Evolutionary conservation across 352 stramenopile genomes (phyloP), one percentile per base, ranked within the genome.

Genomic region (Phytopythium helicoides): DNA sequence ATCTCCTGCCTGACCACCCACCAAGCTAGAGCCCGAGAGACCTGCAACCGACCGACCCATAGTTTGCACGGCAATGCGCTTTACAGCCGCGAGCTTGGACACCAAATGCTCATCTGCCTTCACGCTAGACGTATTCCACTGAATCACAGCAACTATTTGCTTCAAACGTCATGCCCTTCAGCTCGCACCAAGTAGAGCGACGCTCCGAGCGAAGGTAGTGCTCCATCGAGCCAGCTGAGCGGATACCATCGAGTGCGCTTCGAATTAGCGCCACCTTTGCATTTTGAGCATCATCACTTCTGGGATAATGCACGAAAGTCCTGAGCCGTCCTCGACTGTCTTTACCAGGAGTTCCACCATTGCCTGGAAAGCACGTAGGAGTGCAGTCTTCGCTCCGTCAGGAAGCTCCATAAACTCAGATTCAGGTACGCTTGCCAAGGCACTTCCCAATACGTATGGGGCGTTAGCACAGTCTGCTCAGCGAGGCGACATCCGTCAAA

Each of bases 61-160:
- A 56, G 63, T 78, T 41, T 85, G 60, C 25, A 81, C 63, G 25
- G 73, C 66, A 7, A 78, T 50, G 40, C 54, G 46, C 51, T 80
- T 77, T 36, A 81, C 49, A 9, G 42, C 57, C 31, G 53, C 36
- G 21, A 85, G 46, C 49, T 80, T 85, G 1, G 62, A 50, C 38
- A 53, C 61, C n/a, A 85, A 45, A 36, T 69, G 58, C 6, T 78
- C 71, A 50, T 81, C 73, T 10, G 70, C 64, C 41, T 71, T 66
- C 21, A 76, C 59, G 40, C 36, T 41, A 10, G 67, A 54, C 1
- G 74, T 39, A 22, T 85, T 65, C 73, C 73, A 85, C 50, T 66
- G 54, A 45, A 87, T 40, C 3, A 84, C 57, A 6, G 39, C 37
- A n/a, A 62, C 44, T 25, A 86, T 23, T 44, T 62, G 50, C 12